Percentiles rank a stretch among this genome's conserved stretches.
These are phyloP conservation scores for Arabidopsis hybrid DNA, from an alignment of 441 rosid genomes.

Conservation along the genomic window DNA sequence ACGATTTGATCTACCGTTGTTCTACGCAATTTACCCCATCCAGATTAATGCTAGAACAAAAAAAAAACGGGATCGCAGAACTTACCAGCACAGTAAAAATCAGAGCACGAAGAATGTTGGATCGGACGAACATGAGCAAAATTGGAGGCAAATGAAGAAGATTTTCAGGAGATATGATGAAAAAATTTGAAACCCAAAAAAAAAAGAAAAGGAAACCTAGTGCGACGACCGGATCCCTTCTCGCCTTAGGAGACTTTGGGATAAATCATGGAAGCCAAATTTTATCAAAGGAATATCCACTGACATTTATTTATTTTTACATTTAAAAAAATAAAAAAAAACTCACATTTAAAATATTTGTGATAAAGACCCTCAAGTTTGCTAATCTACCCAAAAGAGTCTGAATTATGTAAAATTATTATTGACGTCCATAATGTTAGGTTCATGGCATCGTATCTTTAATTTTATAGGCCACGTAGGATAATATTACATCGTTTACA, in stretches of 20 bases:
- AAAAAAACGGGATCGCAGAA: slow-evolving; percentile 17
- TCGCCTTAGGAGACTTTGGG: slow-evolving; percentile 28
- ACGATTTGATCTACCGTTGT: slow-evolving; percentile 19
- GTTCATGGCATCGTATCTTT: slow-evolving; percentile 5
- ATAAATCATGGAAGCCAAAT: slow-evolving; percentile 32
- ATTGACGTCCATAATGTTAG: background rate
- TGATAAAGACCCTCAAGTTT: slow-evolving; percentile 26
- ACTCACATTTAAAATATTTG: background rate
- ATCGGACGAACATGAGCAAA: slow-evolving; percentile 29
- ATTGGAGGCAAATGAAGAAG: slow-evolving; percentile 19
- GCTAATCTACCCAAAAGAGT: background rate
- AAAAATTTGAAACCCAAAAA: background rate
- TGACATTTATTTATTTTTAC: background rate
- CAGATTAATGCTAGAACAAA: slow-evolving; percentile 22
- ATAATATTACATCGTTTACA: too few relatives aligned
- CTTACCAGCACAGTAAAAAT: slow-evolving; percentile 40
- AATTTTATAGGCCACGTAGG: background rate
- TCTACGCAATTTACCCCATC: slow-evolving; percentile 1
- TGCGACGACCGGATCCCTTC: slow-evolving; percentile 31
- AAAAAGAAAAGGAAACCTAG: slow-evolving; percentile 23
- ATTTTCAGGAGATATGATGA: slow-evolving; percentile 12
- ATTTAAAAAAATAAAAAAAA: background rate
- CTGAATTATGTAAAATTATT: background rate
- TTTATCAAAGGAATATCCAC: slow-evolving; percentile 5
- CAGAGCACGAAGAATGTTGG: background rate